Evolutionary conservation across 768 basidiomycete species (phyloP).

Genomic region (Russula lepida): DNA sequence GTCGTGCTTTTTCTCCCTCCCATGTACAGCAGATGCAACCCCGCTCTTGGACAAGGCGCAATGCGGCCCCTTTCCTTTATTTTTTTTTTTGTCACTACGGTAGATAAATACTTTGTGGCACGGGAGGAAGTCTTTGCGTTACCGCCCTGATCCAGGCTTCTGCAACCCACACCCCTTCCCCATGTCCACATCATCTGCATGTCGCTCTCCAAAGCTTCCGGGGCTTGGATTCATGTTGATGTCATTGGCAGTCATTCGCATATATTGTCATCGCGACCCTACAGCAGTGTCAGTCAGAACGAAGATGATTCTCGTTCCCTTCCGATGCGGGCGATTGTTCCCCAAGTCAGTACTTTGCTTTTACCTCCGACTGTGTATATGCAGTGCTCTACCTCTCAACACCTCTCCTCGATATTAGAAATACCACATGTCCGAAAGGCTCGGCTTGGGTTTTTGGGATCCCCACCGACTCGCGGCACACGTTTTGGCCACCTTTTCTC

Average conservation of each 20-base stretch:
- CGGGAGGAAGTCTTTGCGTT: too few species aligned
- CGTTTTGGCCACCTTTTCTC: not conserved
- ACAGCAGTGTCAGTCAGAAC: not conserved
- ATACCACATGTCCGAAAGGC: not conserved
- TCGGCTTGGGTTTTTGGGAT: not conserved
- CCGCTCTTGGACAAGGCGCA: not conserved
- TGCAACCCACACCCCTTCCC: too few species aligned
- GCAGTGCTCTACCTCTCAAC: too few species aligned
- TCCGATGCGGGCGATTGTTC: not conserved
- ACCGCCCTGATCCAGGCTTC: too few species aligned
- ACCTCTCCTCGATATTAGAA: too few species aligned
- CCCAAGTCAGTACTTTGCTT: not conserved
- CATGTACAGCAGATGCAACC: not conserved
- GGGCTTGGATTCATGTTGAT: too few species aligned
- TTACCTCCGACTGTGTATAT: not conserved
- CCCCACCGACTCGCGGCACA: not conserved
- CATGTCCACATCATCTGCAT: too few species aligned
- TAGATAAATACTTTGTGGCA: too few species aligned
- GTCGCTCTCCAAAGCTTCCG: too few species aligned
- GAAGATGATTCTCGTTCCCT: not conserved
- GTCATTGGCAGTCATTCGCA: accelerated
- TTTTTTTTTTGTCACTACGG: too few species aligned
- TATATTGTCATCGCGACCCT: not conserved
- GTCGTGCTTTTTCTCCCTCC: not conserved
- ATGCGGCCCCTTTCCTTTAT: too few species aligned